Base-by-base conservation (phyloP, 768 basidiomycete genomes). In the Serendipita indica region DNA sequence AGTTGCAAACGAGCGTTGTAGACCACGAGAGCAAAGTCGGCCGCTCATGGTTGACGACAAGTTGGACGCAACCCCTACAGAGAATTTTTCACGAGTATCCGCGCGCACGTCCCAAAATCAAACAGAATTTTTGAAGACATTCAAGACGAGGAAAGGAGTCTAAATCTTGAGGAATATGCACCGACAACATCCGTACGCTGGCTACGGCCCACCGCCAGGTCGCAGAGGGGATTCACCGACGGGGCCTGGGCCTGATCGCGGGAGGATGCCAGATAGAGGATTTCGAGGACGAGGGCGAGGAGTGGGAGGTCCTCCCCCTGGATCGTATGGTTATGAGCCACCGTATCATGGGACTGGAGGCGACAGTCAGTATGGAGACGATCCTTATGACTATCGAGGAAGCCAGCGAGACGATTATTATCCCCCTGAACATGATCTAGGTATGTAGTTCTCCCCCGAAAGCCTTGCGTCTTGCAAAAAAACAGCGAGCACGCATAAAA, bases 161-260 rank as follows among this genome's bases (percentile, higher is more conserved):
- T 59, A 35, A 33, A 58, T 20, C n/a, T 54, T n/a, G 10, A 54
- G 67, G 68, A 68, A 63, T 58, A 90, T 91, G 88, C 87, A 89
- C 72, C 86, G 88, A 67, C 88, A 89, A 72, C 86, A 90, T 79
- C 89, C 89, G 25, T 91, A 91, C 72, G 79, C 79, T 65, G 77
- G 76, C 63, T 54, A 54, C 30, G 32, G 49, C n/a, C 49, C 49
- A 61, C 72, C 73, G 58, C 71, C 75, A 37, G 70, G 75, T 66
- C 80, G 86, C 68, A 84, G 84, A 49, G 52, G 30, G 28, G 84
- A 82, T 60, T 75, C 79, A 61, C 78, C 80, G 39, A 72, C 76
- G 62, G 81, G 80, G 65, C 80, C 80, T 64, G 84, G 84, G 60
- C 81, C 80, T 67, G 84, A 86, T 72, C 79, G 88, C 80, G 64